These are phyloP conservation scores for Venustampulla echinocandica DNA, from an alignment of 495 filamentous ascomycete species.

Conservation along the genomic window DNA sequence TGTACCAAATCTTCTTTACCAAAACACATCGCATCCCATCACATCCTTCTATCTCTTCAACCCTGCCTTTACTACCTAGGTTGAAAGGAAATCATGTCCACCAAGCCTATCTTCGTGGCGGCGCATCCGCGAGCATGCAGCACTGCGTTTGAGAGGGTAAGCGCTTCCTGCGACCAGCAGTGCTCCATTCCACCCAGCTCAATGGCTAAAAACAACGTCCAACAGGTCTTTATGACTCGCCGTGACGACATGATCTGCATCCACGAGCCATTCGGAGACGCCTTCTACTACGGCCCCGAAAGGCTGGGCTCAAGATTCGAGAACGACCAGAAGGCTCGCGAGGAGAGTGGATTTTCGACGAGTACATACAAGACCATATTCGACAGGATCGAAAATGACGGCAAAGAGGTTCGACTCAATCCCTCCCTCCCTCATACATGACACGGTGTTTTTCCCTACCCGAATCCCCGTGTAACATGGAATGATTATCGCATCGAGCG, in stretches of 20 bases:
- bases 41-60: no score
- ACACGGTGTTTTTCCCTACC: not conserved
- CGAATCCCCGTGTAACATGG: not conserved
- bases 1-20: not conserved
- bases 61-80: no score
- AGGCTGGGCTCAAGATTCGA: slow-evolving; percentile 67
- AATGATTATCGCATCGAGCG: no score
- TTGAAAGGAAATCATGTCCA: slow-evolving; percentile 45
- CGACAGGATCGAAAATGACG: slow-evolving; percentile 57
- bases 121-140: slow-evolving; percentile 92
- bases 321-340: slow-evolving; percentile 57
- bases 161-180: slow-evolving; percentile 15
- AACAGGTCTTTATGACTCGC: slow-evolving; percentile 91
- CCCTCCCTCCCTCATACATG: slow-evolving; percentile 4
- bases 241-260: slow-evolving; percentile 67
- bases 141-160: slow-evolving; percentile 89
- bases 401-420: slow-evolving; percentile 47
- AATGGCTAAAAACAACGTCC: slow-evolving; percentile 3
- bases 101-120: slow-evolving; percentile 80
- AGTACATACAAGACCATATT: slow-evolving; percentile 71
- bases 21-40: not conserved
- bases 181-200: not conserved
- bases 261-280: slow-evolving; percentile 95
- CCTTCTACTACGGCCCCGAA: slow-evolving; percentile 92
- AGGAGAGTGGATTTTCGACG: slow-evolving; percentile 64